Base-by-base conservation (phyloP, 371 early-diverging fungal species). In the Coemansia sp. region DNA sequence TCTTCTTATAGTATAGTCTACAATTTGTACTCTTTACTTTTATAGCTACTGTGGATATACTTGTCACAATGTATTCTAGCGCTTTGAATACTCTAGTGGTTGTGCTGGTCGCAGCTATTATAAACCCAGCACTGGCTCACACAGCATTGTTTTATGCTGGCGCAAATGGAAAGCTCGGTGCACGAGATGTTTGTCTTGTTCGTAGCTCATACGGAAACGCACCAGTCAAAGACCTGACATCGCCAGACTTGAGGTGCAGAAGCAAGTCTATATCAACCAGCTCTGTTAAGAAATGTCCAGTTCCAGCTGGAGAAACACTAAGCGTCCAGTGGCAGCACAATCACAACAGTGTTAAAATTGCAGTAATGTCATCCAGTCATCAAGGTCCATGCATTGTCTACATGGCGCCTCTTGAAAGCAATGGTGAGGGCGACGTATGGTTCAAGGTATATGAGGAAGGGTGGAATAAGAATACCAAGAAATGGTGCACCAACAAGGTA, bases 401-500 rank as follows among this genome's bases (percentile, higher is more conserved):
- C 26, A 54, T 74, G 63, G 66, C 60, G 2, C 71, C 57, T 4
- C 53, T 64, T 18, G 61, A 40, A 5, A 63, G 55, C 31, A 50
- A 60, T 5, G 73, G 73, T 10, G 51, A 61, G 0, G 69, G 73
- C 1, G 11, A 53, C 0, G 47, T 50, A 0, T 74, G 75, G 75
- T 66, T 69, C 62, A 73, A 73, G 63, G 54, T 65, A 3, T 72
- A 31, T 22, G 65, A 61, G 40, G 29, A 73, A 3, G 66, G 70
- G 0, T 73, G 29, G 24, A 55, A 69, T 37, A 1, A 45, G 8
- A 11, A 5, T 0, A 24, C 22, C 0, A 64, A 66, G 11, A 29
- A 55, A 29, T 74, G 70, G 70, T 70, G 66, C 31, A 66, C 66
- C 0, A 59, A 53, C 16, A 63, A 63, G 29, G 42, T 66, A 0